Evolutionary conservation across 1,284 basidiomycete species (phyloP).

Genomic region (Cutaneotrichosporon spelunceum): DNA sequence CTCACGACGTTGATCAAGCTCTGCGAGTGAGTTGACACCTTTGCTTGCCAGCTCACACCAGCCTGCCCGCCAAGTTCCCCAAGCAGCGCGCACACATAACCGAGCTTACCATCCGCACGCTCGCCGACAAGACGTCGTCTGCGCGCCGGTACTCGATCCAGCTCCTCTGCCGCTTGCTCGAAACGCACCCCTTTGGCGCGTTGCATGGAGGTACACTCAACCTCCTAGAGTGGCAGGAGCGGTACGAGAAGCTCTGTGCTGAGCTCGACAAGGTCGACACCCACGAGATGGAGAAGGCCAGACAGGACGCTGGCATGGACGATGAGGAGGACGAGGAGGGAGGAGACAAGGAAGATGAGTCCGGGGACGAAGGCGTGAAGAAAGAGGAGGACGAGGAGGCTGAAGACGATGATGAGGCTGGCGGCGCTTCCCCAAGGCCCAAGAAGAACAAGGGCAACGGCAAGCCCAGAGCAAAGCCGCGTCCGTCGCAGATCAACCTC

Average conservation of each 20-base stretch:
- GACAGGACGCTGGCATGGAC: conserved; percentile 51
- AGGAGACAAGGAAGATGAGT: conserved; percentile 32
- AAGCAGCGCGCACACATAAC: conserved; percentile 78
- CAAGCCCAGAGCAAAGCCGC: conserved; percentile 51
- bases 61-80: conserved; percentile 77
- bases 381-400: conserved; percentile 48
- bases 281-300: conserved; percentile 53
- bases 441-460: conserved; percentile 46
- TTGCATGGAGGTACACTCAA: conserved; percentile 81
- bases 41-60: conserved; percentile 35
- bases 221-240: conserved; percentile 67
- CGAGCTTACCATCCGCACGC: conserved; percentile 67
- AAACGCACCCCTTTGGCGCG: conserved; percentile 84
- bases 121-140: conserved; percentile 86
- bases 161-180: conserved; percentile 71
- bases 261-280: conserved; percentile 63
- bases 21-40: conserved; percentile 56
- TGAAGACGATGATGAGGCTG: conserved; percentile 29
- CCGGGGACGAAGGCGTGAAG: conserved; percentile 39
- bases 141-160: conserved; percentile 82
- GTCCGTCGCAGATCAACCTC: conserved; percentile 63
- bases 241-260: conserved; percentile 59
- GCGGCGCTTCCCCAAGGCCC: conserved; percentile 28
- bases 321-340: conserved; percentile 54
- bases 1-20: conserved; percentile 70